Evolutionary conservation across 495 filamentous ascomycete genomes (phyloP), one percentile per base, ranked within the genome.

Genomic region (Xylona heveae): DNA sequence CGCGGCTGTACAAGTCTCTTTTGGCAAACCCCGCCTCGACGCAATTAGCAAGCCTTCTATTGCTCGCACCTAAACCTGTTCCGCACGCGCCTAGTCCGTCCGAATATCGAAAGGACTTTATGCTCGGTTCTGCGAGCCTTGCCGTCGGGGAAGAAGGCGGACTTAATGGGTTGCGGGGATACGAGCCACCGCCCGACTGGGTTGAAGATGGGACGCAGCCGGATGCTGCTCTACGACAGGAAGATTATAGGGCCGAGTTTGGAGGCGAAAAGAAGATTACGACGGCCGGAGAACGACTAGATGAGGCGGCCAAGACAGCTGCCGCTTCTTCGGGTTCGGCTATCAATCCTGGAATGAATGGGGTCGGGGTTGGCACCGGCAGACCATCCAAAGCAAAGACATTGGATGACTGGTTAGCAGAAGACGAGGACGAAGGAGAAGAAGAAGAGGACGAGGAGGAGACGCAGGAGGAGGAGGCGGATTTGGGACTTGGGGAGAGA

Each of bases 41-140:
- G 0, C 80, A 93, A 45, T 67, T 97, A 10, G 88, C 88, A 10
- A 83, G 73, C 5, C 61, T 97, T 3, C 71, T 94, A 40, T 71
- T 97, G 0, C 64, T 94, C 0, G 88, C 88, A 2, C 88, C 88
- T 0, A 97, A 97, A 47, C 85, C 88, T 0, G 81, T 83, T 0
- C 88, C 88, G 1, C 76, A 88, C 28, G 67, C 74, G 0, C 78
- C 81, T 0, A 85, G 75, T 35, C 85, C 88, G 3, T 82, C 76
- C 2, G 79, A 84, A 35, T 70, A 68, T 2, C 63, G 82, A 5
- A 75, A 72, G 30, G 74, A 68, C 14, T 74, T 79, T 16, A 59
- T 69, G 0, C 60, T 97, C 2, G 88, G 88, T 13, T 83, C 78
- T 3, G 69, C 83, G 3, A 80, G 80, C 21, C 64, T 97, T 7